A percentile compares a stretch with the other conserved stretches of the same genome.
Evolutionary conservation across 768 basidiomycete genomes (phyloP).

Genomic region (Podaxis carcinomalis): DNA sequence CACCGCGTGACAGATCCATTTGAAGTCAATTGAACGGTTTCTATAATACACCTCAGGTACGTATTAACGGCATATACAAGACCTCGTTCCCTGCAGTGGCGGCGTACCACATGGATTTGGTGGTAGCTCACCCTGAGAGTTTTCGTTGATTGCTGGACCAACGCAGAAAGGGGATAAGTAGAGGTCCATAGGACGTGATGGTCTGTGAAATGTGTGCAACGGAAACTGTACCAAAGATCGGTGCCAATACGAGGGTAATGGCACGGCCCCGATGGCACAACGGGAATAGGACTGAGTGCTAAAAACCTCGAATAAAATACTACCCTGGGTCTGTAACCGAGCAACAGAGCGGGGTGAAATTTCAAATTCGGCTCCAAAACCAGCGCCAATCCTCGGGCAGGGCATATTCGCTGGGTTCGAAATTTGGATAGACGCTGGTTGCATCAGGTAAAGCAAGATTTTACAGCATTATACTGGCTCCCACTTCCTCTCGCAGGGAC

Average conservation of each 20-base stretch:
- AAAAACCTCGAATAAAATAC: background rate
- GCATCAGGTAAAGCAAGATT: background rate
- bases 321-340: background rate
- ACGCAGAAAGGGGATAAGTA: background rate
- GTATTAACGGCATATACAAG: background rate
- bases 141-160: background rate
- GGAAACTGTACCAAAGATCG: background rate
- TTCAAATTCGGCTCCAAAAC: background rate
- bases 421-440: background rate
- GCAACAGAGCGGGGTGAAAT: background rate
- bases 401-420: slow-evolving; percentile 8
- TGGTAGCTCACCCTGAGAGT: background rate
- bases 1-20: background rate
- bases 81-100: background rate
- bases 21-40: background rate
- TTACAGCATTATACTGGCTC: background rate
- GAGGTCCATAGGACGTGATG: background rate
- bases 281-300: background rate
- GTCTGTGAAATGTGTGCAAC: too few species aligned
- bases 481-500: background rate
- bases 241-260: background rate
- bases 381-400: background rate
- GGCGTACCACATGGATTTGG: background rate
- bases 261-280: background rate
- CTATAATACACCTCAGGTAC: background rate